Evolutionary conservation across 2,329 filamentous ascomycete genomes (phyloP).

Genomic region (Thelonectria olida): DNA sequence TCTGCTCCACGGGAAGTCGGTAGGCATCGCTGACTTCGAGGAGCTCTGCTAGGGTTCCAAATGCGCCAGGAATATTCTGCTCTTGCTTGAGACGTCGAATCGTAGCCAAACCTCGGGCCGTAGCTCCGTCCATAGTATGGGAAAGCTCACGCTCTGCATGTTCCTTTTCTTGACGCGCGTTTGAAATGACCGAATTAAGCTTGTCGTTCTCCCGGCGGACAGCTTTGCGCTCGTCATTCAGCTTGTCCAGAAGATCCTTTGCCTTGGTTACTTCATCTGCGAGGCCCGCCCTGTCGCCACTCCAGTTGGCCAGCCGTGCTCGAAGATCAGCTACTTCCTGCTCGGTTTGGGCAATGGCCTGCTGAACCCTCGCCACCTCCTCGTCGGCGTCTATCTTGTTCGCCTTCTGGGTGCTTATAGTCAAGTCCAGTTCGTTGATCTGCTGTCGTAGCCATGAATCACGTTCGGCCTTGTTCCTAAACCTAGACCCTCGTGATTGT

Average conservation of each 20-base stretch:
- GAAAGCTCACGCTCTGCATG: conserved; percentile 81
- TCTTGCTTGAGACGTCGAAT: conserved; percentile 85
- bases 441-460: conserved; percentile 84
- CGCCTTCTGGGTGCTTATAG: conserved; percentile 81
- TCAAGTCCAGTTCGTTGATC: conserved; percentile 80
- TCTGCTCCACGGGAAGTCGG: conserved; percentile 89
- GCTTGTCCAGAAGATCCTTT: conserved; percentile 78
- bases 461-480: conserved; percentile 87
- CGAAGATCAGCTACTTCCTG: conserved; percentile 76
- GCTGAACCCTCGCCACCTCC: conserved; percentile 78
- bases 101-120: conserved; percentile 85
- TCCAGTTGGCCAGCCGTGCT: conserved; percentile 80
- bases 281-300: conserved; percentile 76
- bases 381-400: conserved; percentile 86
- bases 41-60: conserved; percentile 93
- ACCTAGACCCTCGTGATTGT: conserved; percentile 87
- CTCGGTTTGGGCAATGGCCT: conserved; percentile 77
- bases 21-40: conserved; percentile 87
- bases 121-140: conserved; percentile 89
- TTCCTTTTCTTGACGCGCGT: conserved; percentile 79
- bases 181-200: conserved; percentile 79
- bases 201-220: conserved; percentile 91
- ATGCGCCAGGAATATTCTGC: conserved; percentile 83
- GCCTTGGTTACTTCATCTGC: conserved; percentile 79
- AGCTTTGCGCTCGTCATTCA: conserved; percentile 87